These are phyloP conservation scores for Begonia loranthoides DNA, from an alignment of 306 rosid species.

Conservation along the genomic window DNA sequence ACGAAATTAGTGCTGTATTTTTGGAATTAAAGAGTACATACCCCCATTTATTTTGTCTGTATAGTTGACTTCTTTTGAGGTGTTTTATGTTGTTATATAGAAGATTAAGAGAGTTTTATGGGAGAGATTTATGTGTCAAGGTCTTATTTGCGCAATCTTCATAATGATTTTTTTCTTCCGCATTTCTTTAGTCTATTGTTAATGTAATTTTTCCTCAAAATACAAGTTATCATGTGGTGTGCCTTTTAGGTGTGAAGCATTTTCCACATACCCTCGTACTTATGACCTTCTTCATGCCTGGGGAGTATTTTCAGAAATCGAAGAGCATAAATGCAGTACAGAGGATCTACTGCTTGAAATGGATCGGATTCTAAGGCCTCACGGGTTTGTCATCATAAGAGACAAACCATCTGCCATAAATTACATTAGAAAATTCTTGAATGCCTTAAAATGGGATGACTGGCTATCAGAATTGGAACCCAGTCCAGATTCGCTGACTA, in stretches of 20 bases:
- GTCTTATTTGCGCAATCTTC: too few relatives aligned
- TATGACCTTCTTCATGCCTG: constrained; percentile 58
- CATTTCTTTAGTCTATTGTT: too few relatives aligned
- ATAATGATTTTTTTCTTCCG: too few relatives aligned
- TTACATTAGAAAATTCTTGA: constrained; percentile 29
- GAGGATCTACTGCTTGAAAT: constrained; percentile 49
- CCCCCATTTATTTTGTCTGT: not conserved
- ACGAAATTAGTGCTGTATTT: not conserved
- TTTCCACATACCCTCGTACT: constrained; percentile 56
- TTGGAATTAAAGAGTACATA: not conserved
- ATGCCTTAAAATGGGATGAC: constrained; percentile 46
- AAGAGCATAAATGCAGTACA: constrained; percentile 30
- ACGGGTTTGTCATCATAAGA: constrained; percentile 51
- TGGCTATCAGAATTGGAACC: constrained; percentile 54
- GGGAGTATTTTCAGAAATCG: constrained; percentile 37
- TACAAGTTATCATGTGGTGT: not conserved
- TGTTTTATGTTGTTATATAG: too few relatives aligned
- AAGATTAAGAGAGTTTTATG: too few relatives aligned
- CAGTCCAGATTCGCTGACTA: constrained; percentile 31
- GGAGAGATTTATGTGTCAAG: too few relatives aligned
- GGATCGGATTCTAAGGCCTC: constrained; percentile 47
- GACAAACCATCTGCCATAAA: constrained; percentile 32
- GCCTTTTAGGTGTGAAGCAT: constrained; percentile 47
- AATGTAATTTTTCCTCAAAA: too few relatives aligned
- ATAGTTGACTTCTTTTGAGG: not conserved